A percentile compares a stretch with the other conserved stretches of the same genome.
Evolutionary conservation across 1,139 yeast genomes (phyloP).

Genomic region (Suzukiozyma palmioleophila): DNA sequence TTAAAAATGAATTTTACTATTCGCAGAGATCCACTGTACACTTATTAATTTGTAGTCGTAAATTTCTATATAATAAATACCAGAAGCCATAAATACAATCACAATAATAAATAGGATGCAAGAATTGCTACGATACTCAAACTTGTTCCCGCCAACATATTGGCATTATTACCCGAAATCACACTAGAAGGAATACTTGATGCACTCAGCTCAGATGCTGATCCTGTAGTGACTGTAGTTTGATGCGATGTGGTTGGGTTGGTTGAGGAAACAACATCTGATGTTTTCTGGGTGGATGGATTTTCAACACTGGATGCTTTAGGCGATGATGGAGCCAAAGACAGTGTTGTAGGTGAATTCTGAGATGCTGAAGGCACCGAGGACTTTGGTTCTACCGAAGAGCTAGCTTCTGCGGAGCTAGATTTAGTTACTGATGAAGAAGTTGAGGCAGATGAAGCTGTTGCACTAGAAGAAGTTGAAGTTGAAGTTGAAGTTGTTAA

Average conservation of each 20-base stretch:
- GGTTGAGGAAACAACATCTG: no score
- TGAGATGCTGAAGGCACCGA: no score
- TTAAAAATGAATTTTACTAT: no score
- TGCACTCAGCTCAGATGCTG: background rate
- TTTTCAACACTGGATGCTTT: no score
- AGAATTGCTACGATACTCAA: background rate
- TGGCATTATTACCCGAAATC: background rate
- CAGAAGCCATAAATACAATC: background rate
- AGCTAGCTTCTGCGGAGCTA: no score
- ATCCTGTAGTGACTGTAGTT: background rate
- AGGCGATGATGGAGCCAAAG: no score
- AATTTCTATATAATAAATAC: no score
- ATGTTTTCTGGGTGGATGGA: background rate
- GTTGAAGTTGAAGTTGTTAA: constrained; percentile 2
- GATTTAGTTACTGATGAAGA: background rate
- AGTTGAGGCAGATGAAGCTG: background rate
- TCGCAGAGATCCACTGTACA: no score
- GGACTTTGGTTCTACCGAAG: no score
- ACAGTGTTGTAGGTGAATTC: no score
- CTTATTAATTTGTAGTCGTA: no score
- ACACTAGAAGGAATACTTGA: background rate
- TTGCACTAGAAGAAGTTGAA: background rate
- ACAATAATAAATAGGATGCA: background rate
- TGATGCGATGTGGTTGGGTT: background rate
- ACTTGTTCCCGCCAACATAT: background rate